These are phyloP conservation scores for Obelidium mucronatum DNA, from an alignment of 192 early-diverging fungal species.

Conservation along the genomic window DNA sequence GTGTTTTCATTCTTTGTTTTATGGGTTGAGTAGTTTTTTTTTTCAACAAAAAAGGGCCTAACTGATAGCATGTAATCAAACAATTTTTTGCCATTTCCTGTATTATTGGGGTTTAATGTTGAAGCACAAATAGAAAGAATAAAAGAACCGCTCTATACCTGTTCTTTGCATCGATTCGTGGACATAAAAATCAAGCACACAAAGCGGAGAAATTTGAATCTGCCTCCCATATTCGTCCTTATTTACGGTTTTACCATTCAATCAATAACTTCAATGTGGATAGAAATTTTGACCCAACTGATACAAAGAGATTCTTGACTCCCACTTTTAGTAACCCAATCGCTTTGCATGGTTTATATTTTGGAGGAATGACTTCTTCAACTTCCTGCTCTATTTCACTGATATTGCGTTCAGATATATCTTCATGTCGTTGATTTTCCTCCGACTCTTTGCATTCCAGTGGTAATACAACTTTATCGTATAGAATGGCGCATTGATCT, in stretches of 20 bases:
- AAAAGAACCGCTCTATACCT: too few relatives aligned
- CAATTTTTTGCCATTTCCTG: constrained; percentile 53
- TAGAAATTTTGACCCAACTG: constrained; percentile 31
- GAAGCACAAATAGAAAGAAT: too few relatives aligned
- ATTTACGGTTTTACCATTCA: neutral
- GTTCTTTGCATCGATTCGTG: constrained; percentile 47
- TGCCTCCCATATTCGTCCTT: constrained; percentile 50
- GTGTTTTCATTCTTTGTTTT: constrained; percentile 37
- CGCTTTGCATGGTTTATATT: constrained; percentile 20
- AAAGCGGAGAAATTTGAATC: constrained; percentile 50
- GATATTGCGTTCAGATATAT: neutral
- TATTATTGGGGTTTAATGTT: too few relatives aligned
- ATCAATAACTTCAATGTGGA: neutral
- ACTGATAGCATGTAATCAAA: constrained; percentile 61
- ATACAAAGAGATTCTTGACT: constrained; percentile 52
- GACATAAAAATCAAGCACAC: constrained; percentile 62
- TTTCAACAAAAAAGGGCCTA: neutral
- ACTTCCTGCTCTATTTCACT: neutral
- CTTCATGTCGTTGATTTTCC: neutral
- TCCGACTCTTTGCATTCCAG: neutral
- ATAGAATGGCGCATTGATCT: neutral
- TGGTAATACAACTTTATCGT: neutral
- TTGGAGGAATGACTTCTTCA: constrained; percentile 5
- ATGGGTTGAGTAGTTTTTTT: constrained; percentile 32
- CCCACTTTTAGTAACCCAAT: constrained; percentile 59